phyloP scores from a whole-genome alignment of 192 early-diverging fungal genomes.

The Chytriomyces sp. region DNA sequence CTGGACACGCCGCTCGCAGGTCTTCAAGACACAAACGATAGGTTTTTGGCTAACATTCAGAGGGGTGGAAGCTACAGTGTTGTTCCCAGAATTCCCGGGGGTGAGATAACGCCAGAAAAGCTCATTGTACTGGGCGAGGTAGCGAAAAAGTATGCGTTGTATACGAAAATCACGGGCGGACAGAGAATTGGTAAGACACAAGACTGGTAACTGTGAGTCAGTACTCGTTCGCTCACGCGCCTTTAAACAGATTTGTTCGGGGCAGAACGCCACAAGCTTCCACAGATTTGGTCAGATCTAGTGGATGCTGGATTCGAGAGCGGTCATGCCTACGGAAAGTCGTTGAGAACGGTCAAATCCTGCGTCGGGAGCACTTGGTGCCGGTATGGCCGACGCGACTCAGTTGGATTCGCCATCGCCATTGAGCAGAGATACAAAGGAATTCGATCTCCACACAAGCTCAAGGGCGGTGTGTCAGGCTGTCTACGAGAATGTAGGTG shows the following conservation, averaged over 20 bases:
- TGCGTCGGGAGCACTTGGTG: conserved; percentile 73
- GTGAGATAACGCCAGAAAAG: conserved; percentile 71
- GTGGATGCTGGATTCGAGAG: conserved; percentile 66
- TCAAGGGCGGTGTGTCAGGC: conserved; percentile 71
- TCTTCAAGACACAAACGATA: conserved; percentile 72
- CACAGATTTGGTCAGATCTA: conserved; percentile 67
- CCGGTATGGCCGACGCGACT: conserved; percentile 67
- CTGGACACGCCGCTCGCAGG: conserved; percentile 47
- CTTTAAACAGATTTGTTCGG: conserved; percentile 54
- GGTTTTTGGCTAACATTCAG: conserved; percentile 71
- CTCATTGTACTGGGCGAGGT: conserved; percentile 61
- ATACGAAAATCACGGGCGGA: conserved; percentile 72
- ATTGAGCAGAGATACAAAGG: conserved; percentile 71
- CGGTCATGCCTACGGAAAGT: conserved; percentile 72
- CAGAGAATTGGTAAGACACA: conserved; percentile 63
- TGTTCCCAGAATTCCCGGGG: conserved; percentile 65
- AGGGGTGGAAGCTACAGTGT: conserved; percentile 68
- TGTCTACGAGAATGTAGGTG: conserved; percentile 68
- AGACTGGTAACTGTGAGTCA: no score
- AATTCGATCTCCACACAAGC: conserved; percentile 67
- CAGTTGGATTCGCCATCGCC: conserved; percentile 67
- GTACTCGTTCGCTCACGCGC: not conserved
- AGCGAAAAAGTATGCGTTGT: conserved; percentile 64
- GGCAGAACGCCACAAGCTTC: conserved; percentile 66
- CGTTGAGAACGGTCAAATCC: conserved; percentile 69